Evolutionary conservation across 305 asterid genomes (phyloP).

Genomic region (Nicotiana rustica): DNA sequence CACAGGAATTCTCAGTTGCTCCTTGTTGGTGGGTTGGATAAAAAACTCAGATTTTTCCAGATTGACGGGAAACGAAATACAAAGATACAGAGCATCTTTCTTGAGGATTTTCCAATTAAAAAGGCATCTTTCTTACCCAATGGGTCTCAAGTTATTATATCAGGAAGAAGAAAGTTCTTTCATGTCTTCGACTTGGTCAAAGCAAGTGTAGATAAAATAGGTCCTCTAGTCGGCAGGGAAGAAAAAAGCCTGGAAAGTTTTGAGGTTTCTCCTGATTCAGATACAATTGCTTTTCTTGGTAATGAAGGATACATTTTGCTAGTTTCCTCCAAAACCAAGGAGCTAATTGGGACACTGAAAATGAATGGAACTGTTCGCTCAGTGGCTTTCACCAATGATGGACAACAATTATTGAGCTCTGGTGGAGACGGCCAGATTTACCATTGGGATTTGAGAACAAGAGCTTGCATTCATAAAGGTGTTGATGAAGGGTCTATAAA

Average conservation of each 20-base stretch:
- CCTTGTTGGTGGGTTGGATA: slow-evolving; percentile 87
- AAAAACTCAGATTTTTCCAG: slow-evolving; percentile 75
- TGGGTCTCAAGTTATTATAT: slow-evolving; percentile 78
- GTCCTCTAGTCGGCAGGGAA: slow-evolving; percentile 86
- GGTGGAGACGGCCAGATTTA: slow-evolving; percentile 96
- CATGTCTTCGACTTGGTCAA: slow-evolving; percentile 81
- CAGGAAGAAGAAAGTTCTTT: slow-evolving; percentile 91
- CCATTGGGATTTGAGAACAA: slow-evolving; percentile 87
- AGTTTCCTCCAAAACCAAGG: slow-evolving; percentile 82
- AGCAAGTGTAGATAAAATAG: slow-evolving; percentile 71
- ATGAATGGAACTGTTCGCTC: slow-evolving; percentile 90
- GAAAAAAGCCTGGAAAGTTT: slow-evolving; percentile 88
- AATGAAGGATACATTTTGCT: slow-evolving; percentile 82
- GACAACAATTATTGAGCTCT: slow-evolving; percentile 68
- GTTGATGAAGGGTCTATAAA: slow-evolving; percentile 88
- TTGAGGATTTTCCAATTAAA: slow-evolving; percentile 80
- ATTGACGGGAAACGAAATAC: slow-evolving; percentile 87
- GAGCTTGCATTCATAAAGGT: slow-evolving; percentile 80
- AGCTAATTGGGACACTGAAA: slow-evolving; percentile 81
- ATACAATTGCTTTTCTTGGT: slow-evolving; percentile 81
- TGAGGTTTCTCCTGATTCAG: slow-evolving; percentile 90
- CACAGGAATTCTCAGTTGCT: slow-evolving; percentile 87
- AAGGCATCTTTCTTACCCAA: slow-evolving; percentile 88
- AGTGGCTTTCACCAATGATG: slow-evolving; percentile 66
- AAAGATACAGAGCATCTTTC: slow-evolving; percentile 74